Conservation (phyloP, 306 rosid genomes). For the Canavalia ensiformis region DNA sequence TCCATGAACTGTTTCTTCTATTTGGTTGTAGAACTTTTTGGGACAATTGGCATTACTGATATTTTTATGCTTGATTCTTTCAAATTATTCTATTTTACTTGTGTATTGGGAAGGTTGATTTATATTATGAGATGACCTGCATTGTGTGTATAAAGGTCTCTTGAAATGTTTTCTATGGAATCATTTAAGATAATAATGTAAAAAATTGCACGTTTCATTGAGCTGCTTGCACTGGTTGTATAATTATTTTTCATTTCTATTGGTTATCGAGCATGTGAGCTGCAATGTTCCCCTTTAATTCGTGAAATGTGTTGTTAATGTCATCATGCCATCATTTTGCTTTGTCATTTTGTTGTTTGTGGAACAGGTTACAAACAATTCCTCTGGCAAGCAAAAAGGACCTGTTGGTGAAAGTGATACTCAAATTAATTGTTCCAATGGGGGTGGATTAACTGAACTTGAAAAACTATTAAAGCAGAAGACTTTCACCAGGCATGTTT, state of each 20-base stretch:
- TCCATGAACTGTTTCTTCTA: conserved; percentile 10
- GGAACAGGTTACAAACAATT: conserved; percentile 53
- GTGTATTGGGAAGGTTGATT: conserved; percentile 1
- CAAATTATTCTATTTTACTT: background rate
- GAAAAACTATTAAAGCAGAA: conserved; percentile 86
- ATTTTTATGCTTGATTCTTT: background rate
- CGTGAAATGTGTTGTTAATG: background rate
- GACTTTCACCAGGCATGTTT: conserved; percentile 84
- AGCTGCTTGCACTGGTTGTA: conserved; percentile 24
- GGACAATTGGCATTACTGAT: background rate
- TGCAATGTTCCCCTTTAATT: conserved; percentile 16
- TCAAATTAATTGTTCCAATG: conserved; percentile 56
- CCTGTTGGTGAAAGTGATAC: conserved; percentile 47
- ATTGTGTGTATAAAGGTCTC: conserved; percentile 6
- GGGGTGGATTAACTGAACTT: conserved; percentile 69
- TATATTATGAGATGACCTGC: background rate
- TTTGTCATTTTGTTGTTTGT: conserved; percentile 41
- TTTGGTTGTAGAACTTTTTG: background rate
- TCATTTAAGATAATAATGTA: conserved; percentile 3
- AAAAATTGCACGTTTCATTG: background rate
- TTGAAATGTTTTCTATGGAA: background rate
- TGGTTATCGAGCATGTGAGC: background rate
- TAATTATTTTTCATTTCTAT: conserved; percentile 11
- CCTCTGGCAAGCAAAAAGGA: conserved; percentile 55
- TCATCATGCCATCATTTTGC: conserved; percentile 5